Evolutionary conservation across 202 grass and related monocot species (phyloP), one percentile per base, ranked within the genome.

Genomic region (Miscanthus sacchariflorus): DNA sequence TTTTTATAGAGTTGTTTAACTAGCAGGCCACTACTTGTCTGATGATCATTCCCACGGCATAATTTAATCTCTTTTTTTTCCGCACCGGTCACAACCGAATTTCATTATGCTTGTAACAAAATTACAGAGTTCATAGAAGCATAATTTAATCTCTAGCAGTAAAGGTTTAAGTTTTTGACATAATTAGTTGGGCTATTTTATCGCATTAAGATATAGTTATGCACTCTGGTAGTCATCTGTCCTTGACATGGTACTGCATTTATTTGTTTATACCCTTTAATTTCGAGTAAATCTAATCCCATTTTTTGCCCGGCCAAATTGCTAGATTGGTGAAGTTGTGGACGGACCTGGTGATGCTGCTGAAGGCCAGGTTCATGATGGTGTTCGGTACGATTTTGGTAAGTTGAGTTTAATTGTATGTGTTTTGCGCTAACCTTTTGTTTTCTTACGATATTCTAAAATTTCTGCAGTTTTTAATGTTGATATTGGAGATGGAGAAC

Each of bases 401-500:
- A 88, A 84, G 91, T 89, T 84, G 40, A n/a, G 59, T 74, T 81
- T 7, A 17, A 30, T 80, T 82, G 7, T 66, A 79, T 88, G 23
- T 91, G 38, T 92, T 71, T 87, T 91, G 48, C 4, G 1, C 23
- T 72, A 75, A 85, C 7, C 46, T 88, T 70, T 77, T 65, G 70
- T 30, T 79, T 89, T 13, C 83, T 87, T 44, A 84, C 58, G 12
- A 15, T 77, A 38, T 82, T 88, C 14, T 79, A 5, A 84, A 70
- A 70, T 80, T 17, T 85, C 4, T 91, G 58, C 84, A 99, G 97
- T 99, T 89, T 99, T 99, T 90, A 92, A 95, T 88, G 97, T 99
- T 88, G 97, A 99, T 81, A 99, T 99, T 92, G 97, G 91, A 81
- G 97, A 99, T 88, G 97, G 97, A 70, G 92, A 97, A 69, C 97